Percentiles rank a stretch among this genome's conserved stretches.
phyloP scores from a whole-genome alignment of 176 grass and related monocot species.

The Carex littledalei region DNA sequence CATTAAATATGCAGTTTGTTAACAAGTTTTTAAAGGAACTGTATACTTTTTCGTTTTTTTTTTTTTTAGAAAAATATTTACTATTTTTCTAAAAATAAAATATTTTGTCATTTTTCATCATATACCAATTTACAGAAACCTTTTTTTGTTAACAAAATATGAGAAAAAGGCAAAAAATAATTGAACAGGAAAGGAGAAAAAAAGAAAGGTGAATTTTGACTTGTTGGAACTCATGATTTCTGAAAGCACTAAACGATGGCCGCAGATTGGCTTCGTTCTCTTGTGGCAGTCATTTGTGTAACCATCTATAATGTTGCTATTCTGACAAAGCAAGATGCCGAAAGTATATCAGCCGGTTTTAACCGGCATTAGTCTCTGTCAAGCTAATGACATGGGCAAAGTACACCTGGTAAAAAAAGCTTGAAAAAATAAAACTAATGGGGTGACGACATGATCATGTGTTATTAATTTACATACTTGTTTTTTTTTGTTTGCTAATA shows the following conservation, averaged over 20 bases:
- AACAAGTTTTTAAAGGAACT: too few species aligned
- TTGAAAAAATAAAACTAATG: too few species aligned
- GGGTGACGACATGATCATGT: too few species aligned
- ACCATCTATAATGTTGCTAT: not conserved
- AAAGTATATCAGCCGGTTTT: not conserved
- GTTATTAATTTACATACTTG: not conserved
- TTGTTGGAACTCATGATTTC: not conserved
- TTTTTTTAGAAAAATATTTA: too few species aligned
- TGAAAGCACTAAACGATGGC: slow-evolving; percentile 1
- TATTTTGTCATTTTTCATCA: not conserved
- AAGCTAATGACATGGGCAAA: too few species aligned
- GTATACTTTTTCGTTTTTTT: too few species aligned
- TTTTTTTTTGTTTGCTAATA: not conserved
- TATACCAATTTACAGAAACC: not conserved
- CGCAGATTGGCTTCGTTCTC: not conserved
- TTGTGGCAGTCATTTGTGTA: not conserved
- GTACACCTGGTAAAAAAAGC: too few species aligned
- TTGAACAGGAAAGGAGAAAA: not conserved
- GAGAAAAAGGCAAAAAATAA: not conserved
- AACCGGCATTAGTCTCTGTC: too few species aligned
- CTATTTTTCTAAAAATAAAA: too few species aligned
- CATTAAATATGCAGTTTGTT: too few species aligned
- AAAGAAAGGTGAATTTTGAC: not conserved
- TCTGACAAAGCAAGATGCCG: not conserved
- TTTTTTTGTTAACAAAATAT: not conserved